Conservation (phyloP, 2,329 filamentous ascomycete species). For the Decorospora gaudefroyi region DNA sequence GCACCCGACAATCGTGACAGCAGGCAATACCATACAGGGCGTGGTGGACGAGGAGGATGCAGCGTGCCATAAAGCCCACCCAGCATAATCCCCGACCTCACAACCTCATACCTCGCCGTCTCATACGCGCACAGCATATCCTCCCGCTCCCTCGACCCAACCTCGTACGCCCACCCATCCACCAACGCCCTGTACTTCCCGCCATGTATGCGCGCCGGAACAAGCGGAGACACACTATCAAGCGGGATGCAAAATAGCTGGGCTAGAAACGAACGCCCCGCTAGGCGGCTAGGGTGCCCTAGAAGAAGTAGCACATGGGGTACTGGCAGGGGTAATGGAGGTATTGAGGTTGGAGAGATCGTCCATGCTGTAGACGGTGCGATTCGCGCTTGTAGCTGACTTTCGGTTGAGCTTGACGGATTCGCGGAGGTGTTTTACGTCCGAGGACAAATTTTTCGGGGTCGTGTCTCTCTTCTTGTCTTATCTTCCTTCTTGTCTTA, state of each 20-base stretch:
- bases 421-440: background rate
- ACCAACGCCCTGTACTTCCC: constrained; percentile 1
- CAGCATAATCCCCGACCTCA: constrained; percentile 1
- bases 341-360: constrained; percentile 1
- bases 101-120: constrained; percentile 11
- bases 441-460: no score
- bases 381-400: background rate
- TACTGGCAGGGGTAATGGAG: background rate
- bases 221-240: background rate
- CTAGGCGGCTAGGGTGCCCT: background rate
- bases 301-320: background rate
- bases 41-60: no score
- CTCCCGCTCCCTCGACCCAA: constrained; percentile 7
- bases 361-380: background rate
- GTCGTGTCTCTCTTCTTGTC: no score
- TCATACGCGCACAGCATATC: constrained; percentile 7
- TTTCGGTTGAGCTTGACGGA: background rate
- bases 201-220: background rate
- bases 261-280: background rate
- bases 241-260: background rate
- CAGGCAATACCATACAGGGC: no score
- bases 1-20: no score
- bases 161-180: constrained; percentile 3
- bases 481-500: no score
- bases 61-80: no score